These are phyloP conservation scores for Phytophthora lateralis DNA, from an alignment of 352 stramenopile genomes.

Conservation along the genomic window DNA sequence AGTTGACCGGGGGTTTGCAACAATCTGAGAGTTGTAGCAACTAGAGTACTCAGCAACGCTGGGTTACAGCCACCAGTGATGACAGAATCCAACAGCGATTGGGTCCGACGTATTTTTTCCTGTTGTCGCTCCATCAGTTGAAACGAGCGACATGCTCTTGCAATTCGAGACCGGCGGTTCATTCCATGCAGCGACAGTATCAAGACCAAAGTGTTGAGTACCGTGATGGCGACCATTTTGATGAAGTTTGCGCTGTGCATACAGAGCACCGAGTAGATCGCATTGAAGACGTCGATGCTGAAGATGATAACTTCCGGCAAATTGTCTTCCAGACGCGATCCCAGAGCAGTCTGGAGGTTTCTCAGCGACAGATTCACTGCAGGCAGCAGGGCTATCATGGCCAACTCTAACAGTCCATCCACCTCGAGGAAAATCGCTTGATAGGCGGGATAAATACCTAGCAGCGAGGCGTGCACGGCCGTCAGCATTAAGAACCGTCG, in stretches of 20 bases:
- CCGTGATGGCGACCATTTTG: conserved; percentile 24
- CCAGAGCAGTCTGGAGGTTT: conserved; percentile 36
- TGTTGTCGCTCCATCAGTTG: conserved; percentile 30
- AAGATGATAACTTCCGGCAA: conserved; percentile 41
- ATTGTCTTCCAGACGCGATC: conserved; percentile 31
- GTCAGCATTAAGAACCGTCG: conserved; percentile 26
- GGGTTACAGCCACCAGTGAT: conserved; percentile 10
- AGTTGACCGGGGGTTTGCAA: conserved; percentile 32
- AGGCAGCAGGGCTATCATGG: conserved; percentile 33
- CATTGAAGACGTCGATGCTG: conserved; percentile 44
- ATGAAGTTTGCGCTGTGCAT: conserved; percentile 40
- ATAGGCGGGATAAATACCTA: conserved; percentile 43
- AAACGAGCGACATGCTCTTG: conserved; percentile 25
- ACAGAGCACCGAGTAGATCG: conserved; percentile 42
- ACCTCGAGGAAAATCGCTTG: conserved; percentile 37
- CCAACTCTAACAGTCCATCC: conserved; percentile 13
- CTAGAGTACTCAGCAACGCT: conserved; percentile 25
- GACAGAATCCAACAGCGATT: conserved; percentile 23
- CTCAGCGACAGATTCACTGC: conserved; percentile 48
- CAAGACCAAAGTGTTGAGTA: conserved; percentile 22
- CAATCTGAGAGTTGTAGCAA: conserved; percentile 21
- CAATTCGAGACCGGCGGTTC: conserved; percentile 23
- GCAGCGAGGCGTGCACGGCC: conserved; percentile 29
- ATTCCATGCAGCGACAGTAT: conserved; percentile 31
- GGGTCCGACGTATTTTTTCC: conserved; percentile 9